Evolutionary conservation across 192 early-diverging fungal genomes (phyloP).

Genomic region (Dimargaris verticillata): DNA sequence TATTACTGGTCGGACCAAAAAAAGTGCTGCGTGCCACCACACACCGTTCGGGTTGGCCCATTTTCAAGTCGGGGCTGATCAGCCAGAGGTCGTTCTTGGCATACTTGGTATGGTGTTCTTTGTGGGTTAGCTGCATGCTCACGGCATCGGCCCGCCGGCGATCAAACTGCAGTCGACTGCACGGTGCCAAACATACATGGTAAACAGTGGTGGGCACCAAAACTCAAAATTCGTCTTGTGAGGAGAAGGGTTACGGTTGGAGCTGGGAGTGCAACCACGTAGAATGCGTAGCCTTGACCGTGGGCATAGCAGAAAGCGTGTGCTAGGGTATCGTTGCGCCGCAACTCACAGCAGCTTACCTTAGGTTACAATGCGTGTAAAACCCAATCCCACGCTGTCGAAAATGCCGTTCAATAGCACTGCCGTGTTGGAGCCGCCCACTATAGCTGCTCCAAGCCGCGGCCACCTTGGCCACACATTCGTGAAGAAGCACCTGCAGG

Average conservation of each 20-base stretch:
- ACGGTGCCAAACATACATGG: too few relatives aligned
- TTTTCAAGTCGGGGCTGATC: constrained; percentile 17
- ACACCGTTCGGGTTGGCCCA: constrained; percentile 18
- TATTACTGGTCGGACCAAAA: constrained; percentile 27
- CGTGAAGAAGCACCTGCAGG: constrained; percentile 13
- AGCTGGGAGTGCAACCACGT: too few relatives aligned
- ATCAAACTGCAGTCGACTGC: constrained; percentile 8
- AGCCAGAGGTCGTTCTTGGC: constrained; percentile 29
- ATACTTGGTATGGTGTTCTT: constrained; percentile 23
- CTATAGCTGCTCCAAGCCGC: constrained; percentile 16
- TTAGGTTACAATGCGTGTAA: constrained; percentile 14
- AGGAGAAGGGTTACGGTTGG: too few relatives aligned
- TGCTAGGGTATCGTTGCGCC: too few relatives aligned
- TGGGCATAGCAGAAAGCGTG: too few relatives aligned
- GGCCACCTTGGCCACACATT: constrained; percentile 16
- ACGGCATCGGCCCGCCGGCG: constrained; percentile 20
- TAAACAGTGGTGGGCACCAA: too few relatives aligned
- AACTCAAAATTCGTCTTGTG: too few relatives aligned
- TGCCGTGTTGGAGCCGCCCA: constrained; percentile 19
- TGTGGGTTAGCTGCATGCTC: constrained; percentile 19
- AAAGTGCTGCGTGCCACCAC: constrained; percentile 24
- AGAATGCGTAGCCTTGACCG: too few relatives aligned
- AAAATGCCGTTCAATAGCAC: constrained; percentile 20
- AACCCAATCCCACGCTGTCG: constrained; percentile 23
- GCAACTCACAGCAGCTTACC: too few relatives aligned